Evolutionary conservation across 345 rosid species (phyloP).

Genomic region (Eucalyptus erythrocorys): DNA sequence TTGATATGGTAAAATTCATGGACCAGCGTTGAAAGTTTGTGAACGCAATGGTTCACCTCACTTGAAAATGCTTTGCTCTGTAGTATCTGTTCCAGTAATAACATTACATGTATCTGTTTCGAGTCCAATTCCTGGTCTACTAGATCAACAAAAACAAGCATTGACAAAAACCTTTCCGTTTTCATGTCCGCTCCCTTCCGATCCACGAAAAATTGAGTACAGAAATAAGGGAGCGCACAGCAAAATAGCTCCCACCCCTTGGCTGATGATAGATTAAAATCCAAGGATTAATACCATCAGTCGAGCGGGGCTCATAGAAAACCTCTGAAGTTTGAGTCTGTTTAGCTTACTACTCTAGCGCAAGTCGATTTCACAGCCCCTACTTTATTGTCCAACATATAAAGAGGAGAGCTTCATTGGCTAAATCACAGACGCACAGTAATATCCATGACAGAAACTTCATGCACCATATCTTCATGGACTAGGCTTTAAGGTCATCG

Average conservation of each 20-base stretch:
- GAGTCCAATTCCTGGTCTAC: not conserved
- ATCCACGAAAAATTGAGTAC: not conserved
- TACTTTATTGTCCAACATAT: not conserved
- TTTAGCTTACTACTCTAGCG: not conserved
- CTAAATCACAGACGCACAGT: not conserved
- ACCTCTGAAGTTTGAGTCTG: not conserved
- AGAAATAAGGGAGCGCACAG: not conserved
- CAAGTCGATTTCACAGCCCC: not conserved
- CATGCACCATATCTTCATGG: not conserved
- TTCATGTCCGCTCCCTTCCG: not conserved
- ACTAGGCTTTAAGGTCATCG: conserved; percentile 59
- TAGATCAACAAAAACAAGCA: not conserved
- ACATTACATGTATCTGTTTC: not conserved
- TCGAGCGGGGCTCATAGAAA: not conserved
- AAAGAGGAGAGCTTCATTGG: not conserved
- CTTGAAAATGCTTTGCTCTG: not conserved
- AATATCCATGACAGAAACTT: not conserved
- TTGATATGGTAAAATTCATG: not conserved
- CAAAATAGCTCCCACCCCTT: not conserved
- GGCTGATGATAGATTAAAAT: not conserved
- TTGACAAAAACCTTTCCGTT: not conserved
- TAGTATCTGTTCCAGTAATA: not conserved
- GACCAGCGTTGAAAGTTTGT: not conserved
- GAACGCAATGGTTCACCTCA: not conserved
- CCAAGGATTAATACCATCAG: not conserved